Evolutionary conservation across 1,284 basidiomycete species (phyloP).

Genomic region (Psilocybe mexicana): DNA sequence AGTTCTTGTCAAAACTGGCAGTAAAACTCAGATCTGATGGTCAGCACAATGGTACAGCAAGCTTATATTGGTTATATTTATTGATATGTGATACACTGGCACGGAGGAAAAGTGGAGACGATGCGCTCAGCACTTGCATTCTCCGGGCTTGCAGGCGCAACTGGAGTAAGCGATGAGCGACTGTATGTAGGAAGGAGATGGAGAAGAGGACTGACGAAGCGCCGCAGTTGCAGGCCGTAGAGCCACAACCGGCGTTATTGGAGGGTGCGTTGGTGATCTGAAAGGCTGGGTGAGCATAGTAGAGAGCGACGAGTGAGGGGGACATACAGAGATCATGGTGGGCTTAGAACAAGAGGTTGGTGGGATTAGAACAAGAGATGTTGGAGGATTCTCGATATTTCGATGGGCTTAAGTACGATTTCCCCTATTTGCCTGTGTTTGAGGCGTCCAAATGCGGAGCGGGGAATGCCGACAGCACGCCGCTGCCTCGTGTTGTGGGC

Average conservation of each 20-base stretch:
- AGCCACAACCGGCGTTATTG: constrained; percentile 50
- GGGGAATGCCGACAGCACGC: constrained; percentile 32
- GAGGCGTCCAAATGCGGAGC: constrained; percentile 11
- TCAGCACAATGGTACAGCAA: not conserved
- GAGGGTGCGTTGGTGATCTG: constrained; percentile 44
- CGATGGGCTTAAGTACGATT: constrained; percentile 8
- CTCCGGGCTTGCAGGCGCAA: constrained; percentile 56
- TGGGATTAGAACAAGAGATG: constrained; percentile 13
- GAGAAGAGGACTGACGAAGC: constrained; percentile 36
- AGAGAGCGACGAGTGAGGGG: not conserved
- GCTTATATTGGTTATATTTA: not conserved
- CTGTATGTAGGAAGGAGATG: not conserved
- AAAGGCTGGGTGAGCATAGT: constrained; percentile 4
- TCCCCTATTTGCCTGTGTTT: constrained; percentile 22
- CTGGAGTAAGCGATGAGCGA: constrained; percentile 30
- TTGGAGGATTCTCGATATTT: constrained; percentile 5
- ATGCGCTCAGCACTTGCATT: constrained; percentile 59
- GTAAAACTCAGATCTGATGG: not conserved
- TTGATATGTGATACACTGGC: not conserved
- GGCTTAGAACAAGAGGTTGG: constrained; percentile 20
- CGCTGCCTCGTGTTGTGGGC: constrained; percentile 42
- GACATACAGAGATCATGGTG: constrained; percentile 37
- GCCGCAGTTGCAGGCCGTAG: constrained; percentile 52
- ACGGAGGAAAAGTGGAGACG: not conserved
- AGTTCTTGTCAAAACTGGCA: not conserved